A percentile compares a stretch with the other conserved stretches of the same genome.
Evolutionary conservation across 176 grass and related monocot species (phyloP).

Genomic region (Alloteropsis semialata): DNA sequence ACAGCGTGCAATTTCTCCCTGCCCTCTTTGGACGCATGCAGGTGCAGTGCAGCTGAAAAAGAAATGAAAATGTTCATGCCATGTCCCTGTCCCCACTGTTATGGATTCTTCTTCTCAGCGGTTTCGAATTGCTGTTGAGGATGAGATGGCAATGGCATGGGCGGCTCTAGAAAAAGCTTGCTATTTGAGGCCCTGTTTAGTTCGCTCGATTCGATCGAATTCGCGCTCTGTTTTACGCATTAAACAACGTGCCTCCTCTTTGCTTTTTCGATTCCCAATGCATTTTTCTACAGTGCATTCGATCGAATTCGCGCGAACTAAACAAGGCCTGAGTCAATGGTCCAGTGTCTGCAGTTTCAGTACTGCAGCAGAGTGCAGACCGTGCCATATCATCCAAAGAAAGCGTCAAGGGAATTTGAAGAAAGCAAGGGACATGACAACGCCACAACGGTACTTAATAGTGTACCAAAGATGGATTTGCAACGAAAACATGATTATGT

Average conservation of each 20-base stretch:
- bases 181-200: too few relatives aligned
- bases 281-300: too few relatives aligned
- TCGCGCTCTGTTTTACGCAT: too few relatives aligned
- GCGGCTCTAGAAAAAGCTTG: not conserved
- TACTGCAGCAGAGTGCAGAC: not conserved
- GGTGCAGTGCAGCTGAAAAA: not conserved
- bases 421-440: not conserved
- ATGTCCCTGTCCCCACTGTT: not conserved
- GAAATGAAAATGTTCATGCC: slow-evolving; percentile 12
- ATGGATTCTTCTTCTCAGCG: not conserved
- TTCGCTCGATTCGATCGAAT: too few relatives aligned
- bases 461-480: not conserved
- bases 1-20: not conserved
- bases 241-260: too few relatives aligned
- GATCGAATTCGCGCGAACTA: too few relatives aligned
- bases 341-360: not conserved
- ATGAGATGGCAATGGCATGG: not conserved
- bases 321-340: not conserved
- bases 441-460: not conserved
- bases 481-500: not conserved
- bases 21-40: slow-evolving; percentile 35
- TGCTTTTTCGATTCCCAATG: too few relatives aligned
- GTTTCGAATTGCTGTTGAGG: not conserved
- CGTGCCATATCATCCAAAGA: too few relatives aligned
- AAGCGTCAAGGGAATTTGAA: not conserved